phyloP scores from a whole-genome alignment of 257 asterid species.

The Agastache rugosa region DNA sequence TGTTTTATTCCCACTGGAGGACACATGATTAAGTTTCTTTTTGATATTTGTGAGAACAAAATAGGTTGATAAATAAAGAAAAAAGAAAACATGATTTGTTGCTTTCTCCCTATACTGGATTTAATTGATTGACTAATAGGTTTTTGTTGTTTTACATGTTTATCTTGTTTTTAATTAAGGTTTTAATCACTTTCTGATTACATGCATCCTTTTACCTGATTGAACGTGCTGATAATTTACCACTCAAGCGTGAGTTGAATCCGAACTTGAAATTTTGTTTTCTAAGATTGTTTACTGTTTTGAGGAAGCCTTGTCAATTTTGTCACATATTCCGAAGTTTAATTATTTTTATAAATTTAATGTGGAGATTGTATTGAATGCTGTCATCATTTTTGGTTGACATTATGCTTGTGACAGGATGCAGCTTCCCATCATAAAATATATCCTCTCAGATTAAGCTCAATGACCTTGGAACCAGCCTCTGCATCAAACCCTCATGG shows the following conservation, averaged over 20 bases:
- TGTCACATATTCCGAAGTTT: not conserved
- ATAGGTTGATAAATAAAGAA: not conserved
- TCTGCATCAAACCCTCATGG: constrained; percentile 51
- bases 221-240: not conserved
- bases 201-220: not conserved
- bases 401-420: constrained; percentile 53
- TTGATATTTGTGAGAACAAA: not conserved
- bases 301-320: constrained; percentile 8
- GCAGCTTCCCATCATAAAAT: constrained; percentile 60
- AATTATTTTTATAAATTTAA: not conserved
- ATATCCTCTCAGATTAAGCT: constrained; percentile 71
- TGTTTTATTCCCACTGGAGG: constrained; percentile 1
- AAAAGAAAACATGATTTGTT: constrained; percentile 18
- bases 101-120: not conserved
- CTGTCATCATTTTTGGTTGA: constrained; percentile 7
- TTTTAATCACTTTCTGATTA: not conserved
- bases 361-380: constrained; percentile 10
- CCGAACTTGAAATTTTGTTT: not conserved
- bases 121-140: not conserved
- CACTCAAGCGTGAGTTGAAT: not conserved
- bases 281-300: not conserved
- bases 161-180: not conserved
- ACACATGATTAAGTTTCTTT: not conserved
- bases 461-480: constrained; percentile 58
- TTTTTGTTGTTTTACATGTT: not conserved